Evolutionary conservation across 306 rosid genomes (phyloP), one percentile per base, ranked within the genome.

Genomic region (Cucurbita argyrosperma): DNA sequence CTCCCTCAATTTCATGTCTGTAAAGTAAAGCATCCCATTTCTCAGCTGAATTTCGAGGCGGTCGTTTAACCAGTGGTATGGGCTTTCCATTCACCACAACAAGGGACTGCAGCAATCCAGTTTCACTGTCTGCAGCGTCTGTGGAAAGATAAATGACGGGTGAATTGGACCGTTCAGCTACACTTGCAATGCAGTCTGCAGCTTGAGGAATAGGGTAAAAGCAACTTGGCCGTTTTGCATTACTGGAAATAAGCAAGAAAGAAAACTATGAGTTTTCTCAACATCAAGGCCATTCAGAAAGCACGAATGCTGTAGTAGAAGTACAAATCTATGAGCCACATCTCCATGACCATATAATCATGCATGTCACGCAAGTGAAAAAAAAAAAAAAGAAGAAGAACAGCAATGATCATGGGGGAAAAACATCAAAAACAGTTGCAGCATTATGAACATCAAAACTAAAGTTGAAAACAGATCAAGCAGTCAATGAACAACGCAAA

Each of bases 181-280:
- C 76, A 80, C 82, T 83, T 75, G 67, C 38, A 61, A 90, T 84
- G 92, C 98, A 94, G 71, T 89, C 89, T n/a, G 98, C 98, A 45
- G 97, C 97, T 85, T 94, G 97, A 75, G 98, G 98, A 83, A 94
- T 85, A 78, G 98, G 97, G 84, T 83, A 90, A 85, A 94, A 94
- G 92, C 98, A 94, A 80, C 98, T 90, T 42, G 85, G 92, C 57
- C 76, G 87, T 58, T 93, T 93, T 19, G 78, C 89, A 80, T 93
- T 93, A 79, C 98, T 93, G 94, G 80, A 80, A 76, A 51, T 26
- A 35, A 74, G 51, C 19, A 39, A 47, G 49, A 38, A 54, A 62
- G 4, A 73, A 39, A 47, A 70, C 70, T 42, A 8, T 47, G 40
- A 67, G 73, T 67, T 45, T 45, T 5, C n/a, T n/a, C 4, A 65